These are phyloP conservation scores for Mucor piriformis DNA, from an alignment of 371 early-diverging fungal species.

Conservation along the genomic window DNA sequence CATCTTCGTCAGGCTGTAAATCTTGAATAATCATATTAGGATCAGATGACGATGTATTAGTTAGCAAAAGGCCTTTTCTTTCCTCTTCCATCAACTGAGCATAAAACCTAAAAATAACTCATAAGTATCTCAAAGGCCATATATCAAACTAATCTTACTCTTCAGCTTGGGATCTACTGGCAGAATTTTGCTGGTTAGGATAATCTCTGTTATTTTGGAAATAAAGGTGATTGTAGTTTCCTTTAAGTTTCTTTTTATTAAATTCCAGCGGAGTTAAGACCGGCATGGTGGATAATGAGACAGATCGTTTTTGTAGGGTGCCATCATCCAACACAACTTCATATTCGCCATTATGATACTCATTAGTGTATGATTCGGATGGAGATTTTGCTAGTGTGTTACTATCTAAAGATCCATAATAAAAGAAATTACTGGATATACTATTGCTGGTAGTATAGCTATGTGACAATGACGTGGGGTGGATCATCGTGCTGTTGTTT, in stretches of 20 bases:
- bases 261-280: conserved; percentile 3
- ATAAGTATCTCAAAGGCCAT: neutral
- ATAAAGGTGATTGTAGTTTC: conserved; percentile 22
- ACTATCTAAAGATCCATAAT: conserved; percentile 28
- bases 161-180: conserved; percentile 6
- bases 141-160: conserved; percentile 3
- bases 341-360: conserved; percentile 25
- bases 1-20: conserved; percentile 96
- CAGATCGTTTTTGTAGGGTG: conserved; percentile 29
- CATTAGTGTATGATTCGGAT: conserved; percentile 21
- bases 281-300: conserved; percentile 34
- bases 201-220: conserved; percentile 6
- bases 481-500: conserved; percentile 9
- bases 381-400: conserved; percentile 14
- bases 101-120: conserved; percentile 18
- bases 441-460: conserved; percentile 5
- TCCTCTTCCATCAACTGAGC: conserved; percentile 16
- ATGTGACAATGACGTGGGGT: conserved; percentile 13
- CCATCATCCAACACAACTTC: conserved; percentile 40
- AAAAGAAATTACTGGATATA: conserved; percentile 25
- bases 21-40: conserved; percentile 68
- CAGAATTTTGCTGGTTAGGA: neutral
- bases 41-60: conserved; percentile 7
- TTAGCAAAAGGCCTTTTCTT: conserved; percentile 7
- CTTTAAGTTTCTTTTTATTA: conserved; percentile 16